Evolutionary conservation across 2,329 filamentous ascomycete genomes (phyloP), one percentile per base, ranked within the genome.

Genomic region (Bipolaris bicolor): DNA sequence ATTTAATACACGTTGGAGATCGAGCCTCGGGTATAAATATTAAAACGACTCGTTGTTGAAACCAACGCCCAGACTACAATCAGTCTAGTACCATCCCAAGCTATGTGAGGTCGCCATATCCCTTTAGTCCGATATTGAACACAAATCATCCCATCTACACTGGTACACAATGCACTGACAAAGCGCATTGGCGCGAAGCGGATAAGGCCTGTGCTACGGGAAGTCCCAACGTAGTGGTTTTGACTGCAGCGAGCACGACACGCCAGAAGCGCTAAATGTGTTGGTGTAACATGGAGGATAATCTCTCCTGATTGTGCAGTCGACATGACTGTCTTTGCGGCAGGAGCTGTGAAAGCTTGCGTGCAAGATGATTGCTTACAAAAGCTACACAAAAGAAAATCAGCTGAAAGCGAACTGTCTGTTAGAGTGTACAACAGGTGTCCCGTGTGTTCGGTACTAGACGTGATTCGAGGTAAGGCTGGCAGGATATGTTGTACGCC

Each of bases 401-500:
- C 26, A 15, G 13, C 13, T 3, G 18, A 22, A 41, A 18, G 5
- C 40, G 34, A 47, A 16, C 33, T 33, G 40, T 55, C 40, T 34
- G 26, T 24, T 24, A 10, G n/a, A 52, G 34, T 22, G 33, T 44
- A 22, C 48, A 52, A 56, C 48, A n/a, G 34, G 24, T 39, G 52
- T 26, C 13, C 48, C 41, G 15, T 45, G 41, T n/a, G 18, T 16
- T 36, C 34, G 36, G 43, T 31, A 39, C 15, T 34, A 56, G 40
- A 18, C 5, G n/a, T 55, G 33, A 41, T 31, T 18, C 29, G 37
- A 13, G 24, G 10, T 26, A 31, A 18, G 48, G 26, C 26, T 22
- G 16, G 40, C 34, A 40, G 53, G 39, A 39, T 41, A 29, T 36
- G 41, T 39, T 40, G 41, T 36, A 56, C 53, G 3, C 18, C 34